phyloP scores from a whole-genome alignment of 164 flowering plant species.

The Warburgia ugandensis region DNA sequence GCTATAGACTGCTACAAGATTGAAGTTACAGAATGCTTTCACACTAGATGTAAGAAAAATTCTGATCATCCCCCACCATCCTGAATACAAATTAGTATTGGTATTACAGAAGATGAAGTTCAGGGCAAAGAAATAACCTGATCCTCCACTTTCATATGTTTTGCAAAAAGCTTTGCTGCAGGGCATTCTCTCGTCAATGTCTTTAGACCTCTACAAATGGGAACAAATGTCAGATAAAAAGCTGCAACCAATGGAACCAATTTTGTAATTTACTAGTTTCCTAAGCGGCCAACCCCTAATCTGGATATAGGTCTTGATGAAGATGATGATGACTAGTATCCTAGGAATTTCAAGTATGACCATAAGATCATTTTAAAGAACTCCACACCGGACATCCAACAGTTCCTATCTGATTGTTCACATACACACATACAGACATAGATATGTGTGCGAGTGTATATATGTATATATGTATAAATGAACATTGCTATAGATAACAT shows the following conservation, averaged over 20 bases:
- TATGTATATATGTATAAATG: no score
- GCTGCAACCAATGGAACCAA: neutral
- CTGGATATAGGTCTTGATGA: no score
- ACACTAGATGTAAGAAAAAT: neutral
- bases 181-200: conserved; percentile 68
- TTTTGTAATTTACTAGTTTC: neutral
- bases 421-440: no score
- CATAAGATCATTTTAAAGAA: no score
- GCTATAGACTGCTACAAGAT: no score
- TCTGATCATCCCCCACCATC: neutral
- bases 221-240: neutral
- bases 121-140: conserved; percentile 42
- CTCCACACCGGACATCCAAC: no score
- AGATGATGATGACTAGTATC: no score
- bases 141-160: conserved; percentile 89
- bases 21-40: no score
- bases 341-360: no score
- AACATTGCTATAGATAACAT: no score
- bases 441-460: no score
- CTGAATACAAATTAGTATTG: neutral
- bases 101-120: neutral
- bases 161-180: conserved; percentile 85
- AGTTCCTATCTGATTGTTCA: no score
- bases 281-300: neutral
- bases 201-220: conserved; percentile 55